Evolutionary conservation across 2,329 filamentous ascomycete genomes (phyloP), one percentile per base, ranked within the genome.

Genomic region (Colletotrichum lini): DNA sequence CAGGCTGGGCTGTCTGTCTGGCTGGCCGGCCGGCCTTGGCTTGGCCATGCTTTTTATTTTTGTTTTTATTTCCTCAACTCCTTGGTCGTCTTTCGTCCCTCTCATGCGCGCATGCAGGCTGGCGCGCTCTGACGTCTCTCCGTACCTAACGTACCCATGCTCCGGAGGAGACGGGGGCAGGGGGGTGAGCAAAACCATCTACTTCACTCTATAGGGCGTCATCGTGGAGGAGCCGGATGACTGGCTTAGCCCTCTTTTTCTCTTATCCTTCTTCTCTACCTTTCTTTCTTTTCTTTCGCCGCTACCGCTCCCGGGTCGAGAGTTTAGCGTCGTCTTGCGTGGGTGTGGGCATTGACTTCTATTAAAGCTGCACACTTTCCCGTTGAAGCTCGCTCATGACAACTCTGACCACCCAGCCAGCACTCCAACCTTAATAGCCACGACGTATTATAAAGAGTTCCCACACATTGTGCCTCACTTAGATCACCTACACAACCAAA

Each of bases 231-330:
- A 21, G 35, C 23, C 30, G n/a, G 65, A 44, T 35, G 53, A 59
- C 53, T 59, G 69, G 61, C 45, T 53, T n/a, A 44, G 60, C 47
- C 21, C 60, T 15, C 16, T 52, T 63, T 16, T n/a, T 7, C 54
- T 15, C 30, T 56, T 16, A n/a, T 15, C 30, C 30, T 13, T 56
- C 30, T 40, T 8, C 54, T 13, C 18, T 56, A 18, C 18, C 30
- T 30, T n/a, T 56, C 30, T 40, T 15, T 10, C 18, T 15, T 9
- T 58, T 30, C 53, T 50, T 57, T 67, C 16, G 65, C 65, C 53
- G 69, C 58, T 59, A 59, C 65, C 58, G 68, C 64, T 67, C 64
- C n/a, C 52, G 69, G 56, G 57, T 67, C 64, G 49, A 67, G 64
- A 70, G 23, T 72, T 63, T 30, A 59, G 69, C 47, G 40, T 67